Evolutionary conservation across 129 eudicot genomes (phyloP).

Genomic region (Helichrysum umbraculigerum): DNA sequence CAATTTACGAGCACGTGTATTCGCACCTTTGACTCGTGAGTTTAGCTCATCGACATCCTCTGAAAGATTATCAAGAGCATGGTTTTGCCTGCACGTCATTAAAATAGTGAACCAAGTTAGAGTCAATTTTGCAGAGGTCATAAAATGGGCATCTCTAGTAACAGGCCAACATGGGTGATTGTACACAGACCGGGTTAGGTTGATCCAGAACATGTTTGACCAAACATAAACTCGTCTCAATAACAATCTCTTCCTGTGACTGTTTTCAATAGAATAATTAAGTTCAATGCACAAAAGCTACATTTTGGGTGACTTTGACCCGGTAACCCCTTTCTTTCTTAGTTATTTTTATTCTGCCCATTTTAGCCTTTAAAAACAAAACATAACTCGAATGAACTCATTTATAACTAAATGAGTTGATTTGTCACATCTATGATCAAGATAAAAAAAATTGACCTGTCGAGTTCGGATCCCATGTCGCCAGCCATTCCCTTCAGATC

Average conservation of each 20-base stretch:
- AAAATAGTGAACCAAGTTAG: not conserved
- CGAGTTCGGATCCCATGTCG: slow-evolving; percentile 91
- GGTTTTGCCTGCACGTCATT: slow-evolving; percentile 72
- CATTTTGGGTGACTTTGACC: not conserved
- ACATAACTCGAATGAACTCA: not conserved
- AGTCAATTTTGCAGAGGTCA: not conserved
- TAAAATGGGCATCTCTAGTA: not conserved
- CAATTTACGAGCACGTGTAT: slow-evolving; percentile 69
- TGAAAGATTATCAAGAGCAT: slow-evolving; percentile 75
- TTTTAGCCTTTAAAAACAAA: not conserved
- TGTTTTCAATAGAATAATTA: not conserved
- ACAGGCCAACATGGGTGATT: not conserved
- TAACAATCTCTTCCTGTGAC: not conserved
- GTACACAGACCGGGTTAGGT: not conserved
- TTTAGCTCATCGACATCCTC: slow-evolving; percentile 89
- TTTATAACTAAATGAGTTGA: not conserved
- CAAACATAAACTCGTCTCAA: not conserved
- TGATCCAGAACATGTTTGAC: not conserved
- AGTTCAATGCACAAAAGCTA: not conserved
- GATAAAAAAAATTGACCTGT: slow-evolving; percentile 43
- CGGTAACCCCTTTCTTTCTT: not conserved
- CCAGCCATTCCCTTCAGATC: slow-evolving; percentile 96
- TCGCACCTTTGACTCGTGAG: slow-evolving; percentile 83
- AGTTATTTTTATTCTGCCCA: not conserved
- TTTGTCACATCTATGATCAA: not conserved